Evolutionary conservation across 441 rosid species (phyloP).

Genomic region (Aquilaria agallochum): DNA sequence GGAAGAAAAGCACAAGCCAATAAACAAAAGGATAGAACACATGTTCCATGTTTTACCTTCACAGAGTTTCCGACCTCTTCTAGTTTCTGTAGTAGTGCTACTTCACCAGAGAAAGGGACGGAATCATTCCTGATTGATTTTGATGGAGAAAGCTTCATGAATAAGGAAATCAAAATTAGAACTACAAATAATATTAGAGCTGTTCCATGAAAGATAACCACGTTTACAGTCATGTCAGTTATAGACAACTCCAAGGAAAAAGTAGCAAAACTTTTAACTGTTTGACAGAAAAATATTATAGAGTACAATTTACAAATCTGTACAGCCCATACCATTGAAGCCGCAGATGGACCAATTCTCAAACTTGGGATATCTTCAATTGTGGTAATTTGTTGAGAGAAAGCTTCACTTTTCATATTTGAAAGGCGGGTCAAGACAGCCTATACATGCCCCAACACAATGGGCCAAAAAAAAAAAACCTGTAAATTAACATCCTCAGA

Average conservation of each 20-base stretch:
- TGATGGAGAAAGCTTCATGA: constrained; percentile 50
- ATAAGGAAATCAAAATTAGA: constrained; percentile 6
- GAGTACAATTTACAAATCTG: no score
- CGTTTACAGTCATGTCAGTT: no score
- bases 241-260: no score
- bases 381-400: constrained; percentile 39
- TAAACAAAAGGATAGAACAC: background rate
- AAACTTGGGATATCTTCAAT: constrained; percentile 47
- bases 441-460: constrained; percentile 20
- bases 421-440: constrained; percentile 59
- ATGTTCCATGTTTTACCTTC: constrained; percentile 35
- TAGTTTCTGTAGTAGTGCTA: constrained; percentile 46
- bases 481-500: background rate
- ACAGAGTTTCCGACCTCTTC: constrained; percentile 68
- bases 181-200: background rate
- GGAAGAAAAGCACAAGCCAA: background rate
- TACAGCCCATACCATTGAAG: constrained; percentile 39
- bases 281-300: no score
- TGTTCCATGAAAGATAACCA: no score
- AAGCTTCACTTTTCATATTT: constrained; percentile 50
- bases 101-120: constrained; percentile 33
- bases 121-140: constrained; percentile 35
- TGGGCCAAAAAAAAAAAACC: background rate
- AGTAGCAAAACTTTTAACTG: background rate
- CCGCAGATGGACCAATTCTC: constrained; percentile 35